Base-by-base conservation (phyloP, 805 yeast genomes). In the Crinitomyces ghanaensis region DNA sequence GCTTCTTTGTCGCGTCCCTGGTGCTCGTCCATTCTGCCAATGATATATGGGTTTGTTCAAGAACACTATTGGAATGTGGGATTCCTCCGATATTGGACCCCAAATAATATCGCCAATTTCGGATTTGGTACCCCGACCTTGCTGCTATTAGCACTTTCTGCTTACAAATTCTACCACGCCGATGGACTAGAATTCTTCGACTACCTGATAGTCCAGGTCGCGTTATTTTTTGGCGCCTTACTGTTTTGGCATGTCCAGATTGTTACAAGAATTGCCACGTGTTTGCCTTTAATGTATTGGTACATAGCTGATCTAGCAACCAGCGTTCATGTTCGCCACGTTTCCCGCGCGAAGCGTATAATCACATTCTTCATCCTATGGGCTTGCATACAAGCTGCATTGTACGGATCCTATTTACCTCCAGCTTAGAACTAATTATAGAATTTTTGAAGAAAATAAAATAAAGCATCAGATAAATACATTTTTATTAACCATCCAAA, bases 211-310 rank as follows among this genome's bases (percentile, higher is more conserved):
- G 12, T 3, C 18, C 15, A n/a, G 5, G 13, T 33, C 32, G 33
- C 5, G 12, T 28, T 50, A 51, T 30, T 49, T 45, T 48, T 46
- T n/a, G 24, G 44, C 6, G 38, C 43, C 8, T 33, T 37, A 1
- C 59, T 73, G 21, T 59, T 73, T 33, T 82, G 91, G 72, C 86
- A 88, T 53, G 81, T 78, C 23, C 98, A 88, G 54, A 84, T 86
- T 22, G 63, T 88, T 36, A 83, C 80, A 25, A 65, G 98, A 35
- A 69, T 86, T 4, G 70, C 78, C 7, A 68, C 88, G 4, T 82
- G 84, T 50, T 53, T 81, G 21, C 96, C 96, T 0, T 49, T 81
- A 6, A 70, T 73, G 36, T 68, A 73, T 44, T 82, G 94, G 93
- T 76, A 73, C 50, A 46, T 77, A 18, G 71, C 79, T 4, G 61